Conservation (phyloP, 257 asterid genomes). For the Fraxinus quadrangulata region DNA sequence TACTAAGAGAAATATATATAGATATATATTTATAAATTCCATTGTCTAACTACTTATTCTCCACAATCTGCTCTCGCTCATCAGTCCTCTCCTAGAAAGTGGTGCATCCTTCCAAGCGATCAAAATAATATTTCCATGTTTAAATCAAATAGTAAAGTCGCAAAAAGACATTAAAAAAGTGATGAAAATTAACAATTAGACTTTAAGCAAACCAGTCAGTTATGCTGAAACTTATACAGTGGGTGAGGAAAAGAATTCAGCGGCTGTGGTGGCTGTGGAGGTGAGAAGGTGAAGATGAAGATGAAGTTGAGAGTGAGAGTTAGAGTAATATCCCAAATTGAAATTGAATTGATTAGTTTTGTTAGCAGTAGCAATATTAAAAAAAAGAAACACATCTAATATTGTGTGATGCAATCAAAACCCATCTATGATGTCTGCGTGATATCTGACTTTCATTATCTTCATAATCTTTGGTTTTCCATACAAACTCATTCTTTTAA, state of each 20-base stretch:
- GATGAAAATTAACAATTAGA: neutral
- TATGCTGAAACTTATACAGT: neutral
- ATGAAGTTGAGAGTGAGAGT: conserved; percentile 1
- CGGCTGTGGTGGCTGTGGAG: neutral
- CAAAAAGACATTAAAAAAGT: neutral
- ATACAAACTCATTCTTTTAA: too few species aligned
- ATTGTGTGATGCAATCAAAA: too few species aligned
- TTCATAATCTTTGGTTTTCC: too few species aligned
- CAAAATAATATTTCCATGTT: neutral
- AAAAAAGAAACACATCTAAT: neutral
- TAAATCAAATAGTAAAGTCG: neutral
- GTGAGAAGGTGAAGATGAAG: neutral
- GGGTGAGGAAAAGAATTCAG: neutral
- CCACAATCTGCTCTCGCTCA: neutral
- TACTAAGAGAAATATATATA: neutral
- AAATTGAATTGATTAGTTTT: neutral
- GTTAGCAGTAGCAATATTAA: neutral
- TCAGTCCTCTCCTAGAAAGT: neutral
- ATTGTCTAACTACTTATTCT: neutral
- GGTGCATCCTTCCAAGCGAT: neutral
- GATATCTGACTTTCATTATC: too few species aligned
- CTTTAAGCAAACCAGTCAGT: neutral
- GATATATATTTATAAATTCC: neutral
- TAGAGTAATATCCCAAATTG: neutral
- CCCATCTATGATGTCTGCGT: too few species aligned